A percentile compares a stretch with the other conserved stretches of the same genome.
These are phyloP conservation scores for Mortierella hygrophila DNA, from an alignment of 192 early-diverging fungal genomes.

Conservation along the genomic window DNA sequence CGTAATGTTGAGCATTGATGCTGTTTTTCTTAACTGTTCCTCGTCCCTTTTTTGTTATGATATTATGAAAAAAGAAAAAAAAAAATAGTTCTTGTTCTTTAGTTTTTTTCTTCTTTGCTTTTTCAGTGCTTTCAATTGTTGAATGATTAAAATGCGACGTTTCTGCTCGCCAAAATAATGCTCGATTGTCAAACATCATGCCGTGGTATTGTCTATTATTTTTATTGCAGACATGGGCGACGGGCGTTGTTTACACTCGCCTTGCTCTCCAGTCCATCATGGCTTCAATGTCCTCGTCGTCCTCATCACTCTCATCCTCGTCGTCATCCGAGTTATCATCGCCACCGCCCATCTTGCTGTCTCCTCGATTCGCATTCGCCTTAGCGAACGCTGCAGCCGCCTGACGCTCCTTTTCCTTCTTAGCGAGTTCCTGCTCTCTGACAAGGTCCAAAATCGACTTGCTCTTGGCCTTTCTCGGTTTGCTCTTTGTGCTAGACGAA, in stretches of 20 bases:
- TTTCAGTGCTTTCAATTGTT: background rate
- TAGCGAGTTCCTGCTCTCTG: constrained; percentile 39
- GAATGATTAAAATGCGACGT: constrained; percentile 10
- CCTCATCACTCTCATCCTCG: constrained; percentile 14
- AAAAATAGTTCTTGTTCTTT: constrained; percentile 1
- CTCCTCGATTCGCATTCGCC: constrained; percentile 1
- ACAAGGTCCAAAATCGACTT: constrained; percentile 54
- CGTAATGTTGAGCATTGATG: constrained; percentile 19
- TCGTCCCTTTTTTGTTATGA: background rate
- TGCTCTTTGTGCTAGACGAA: constrained; percentile 8
- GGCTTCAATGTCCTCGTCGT: constrained; percentile 49
- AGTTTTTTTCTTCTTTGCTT: constrained; percentile 10
- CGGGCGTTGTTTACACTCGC: constrained; percentile 10
- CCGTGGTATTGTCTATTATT: constrained; percentile 1
- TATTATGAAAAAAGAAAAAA: constrained; percentile 5
- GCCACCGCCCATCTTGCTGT: constrained; percentile 30
- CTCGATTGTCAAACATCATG: no score
- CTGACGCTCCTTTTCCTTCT: constrained; percentile 47
- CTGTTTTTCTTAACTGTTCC: background rate
- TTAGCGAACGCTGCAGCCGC: constrained; percentile 27
- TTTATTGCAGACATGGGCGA: background rate
- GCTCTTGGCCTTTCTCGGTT: constrained; percentile 15
- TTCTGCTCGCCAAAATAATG: background rate
- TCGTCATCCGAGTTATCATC: constrained; percentile 32
- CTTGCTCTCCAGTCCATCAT: constrained; percentile 56